Evolutionary conservation across 2,329 filamentous ascomycete genomes (phyloP).

Genomic region (Dactylonectria estremocensis): DNA sequence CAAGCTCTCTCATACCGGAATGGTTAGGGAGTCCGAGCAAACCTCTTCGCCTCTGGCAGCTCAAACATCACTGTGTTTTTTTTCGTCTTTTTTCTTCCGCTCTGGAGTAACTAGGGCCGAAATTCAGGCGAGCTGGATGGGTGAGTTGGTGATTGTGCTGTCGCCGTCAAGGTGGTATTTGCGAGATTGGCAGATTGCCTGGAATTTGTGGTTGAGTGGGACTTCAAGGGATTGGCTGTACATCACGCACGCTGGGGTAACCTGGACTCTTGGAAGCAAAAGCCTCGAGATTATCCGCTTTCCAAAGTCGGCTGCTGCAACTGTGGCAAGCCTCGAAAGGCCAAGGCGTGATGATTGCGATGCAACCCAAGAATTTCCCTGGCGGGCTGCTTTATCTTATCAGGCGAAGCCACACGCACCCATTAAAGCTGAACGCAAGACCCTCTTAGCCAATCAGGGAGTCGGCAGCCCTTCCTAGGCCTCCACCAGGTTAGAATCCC

Average conservation of each 20-base stretch:
- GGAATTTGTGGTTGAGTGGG: conserved; percentile 15
- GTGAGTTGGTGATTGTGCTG: conserved; percentile 10
- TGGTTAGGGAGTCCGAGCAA: neutral
- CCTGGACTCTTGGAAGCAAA: neutral
- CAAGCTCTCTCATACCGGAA: neutral
- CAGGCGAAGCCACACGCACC: conserved; percentile 12
- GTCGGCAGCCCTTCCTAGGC: neutral
- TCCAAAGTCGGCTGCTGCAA: conserved; percentile 26
- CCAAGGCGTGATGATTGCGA: conserved; percentile 21
- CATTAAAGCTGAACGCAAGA: conserved; percentile 19
- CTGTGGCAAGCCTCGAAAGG: conserved; percentile 14
- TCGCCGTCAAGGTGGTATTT: conserved; percentile 39
- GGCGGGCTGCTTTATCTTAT: conserved; percentile 47
- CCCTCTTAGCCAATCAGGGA: conserved; percentile 37
- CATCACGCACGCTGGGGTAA: no score
- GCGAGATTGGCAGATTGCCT: conserved; percentile 28
- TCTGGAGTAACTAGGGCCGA: neutral
- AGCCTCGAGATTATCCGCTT: conserved; percentile 36
- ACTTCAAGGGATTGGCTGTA: conserved; percentile 11
- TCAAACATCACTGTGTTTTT: conserved; percentile 47
- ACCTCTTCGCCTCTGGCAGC: conserved; percentile 53
- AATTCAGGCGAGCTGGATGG: conserved; percentile 13
- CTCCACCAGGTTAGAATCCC: conserved; percentile 10
- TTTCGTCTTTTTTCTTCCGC: neutral
- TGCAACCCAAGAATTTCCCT: conserved; percentile 42